Evolutionary conservation across 2,329 filamentous ascomycete genomes (phyloP), one percentile per base, ranked within the genome.

Genomic region (Fusarium pininemorale): DNA sequence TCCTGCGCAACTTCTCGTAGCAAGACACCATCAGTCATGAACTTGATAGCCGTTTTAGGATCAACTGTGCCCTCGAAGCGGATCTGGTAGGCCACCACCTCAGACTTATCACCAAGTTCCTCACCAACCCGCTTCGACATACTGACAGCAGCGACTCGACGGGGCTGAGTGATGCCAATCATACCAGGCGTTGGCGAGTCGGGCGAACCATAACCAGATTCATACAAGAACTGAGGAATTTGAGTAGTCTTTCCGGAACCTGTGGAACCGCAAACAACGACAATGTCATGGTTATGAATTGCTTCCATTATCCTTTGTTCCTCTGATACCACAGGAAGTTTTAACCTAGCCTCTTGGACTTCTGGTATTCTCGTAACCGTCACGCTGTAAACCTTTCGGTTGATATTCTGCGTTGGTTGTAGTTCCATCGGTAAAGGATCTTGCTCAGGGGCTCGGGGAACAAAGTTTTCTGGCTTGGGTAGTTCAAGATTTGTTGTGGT

Each of bases 291-390:
- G 80, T 96, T 96, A 82, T 98, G 93, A 55, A 99, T 94, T 2
- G 95, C 95, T 83, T 99, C 96, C 95, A 99, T 98, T 37, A 99
- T 95, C 78, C 93, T 95, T 80, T 99, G 96, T 82, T 99, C 96
- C 81, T 98, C 95, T 4, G 94, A 94, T 4, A 98, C 94, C 3
- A 99, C 94, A 0, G 96, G 96, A 22, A 99, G 87, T 63, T 93
- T 90, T 53, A 97, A 82, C 18, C 96, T 91, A 16, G 92, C 90
- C 54, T 92, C 89, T 80, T 98, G 94, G 28, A 98, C 93, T 24
- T 93, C 91, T 10, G 91, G 84, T 1, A 89, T 85, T 65, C 96
- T 90, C 44, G 89, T 84, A 6, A 98, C 91, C 4, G 89, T 82
- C 4, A 98, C 92, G 69, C 91, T 92, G 80, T 91, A 95, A 2